Base-by-base conservation (phyloP, 2,329 filamentous ascomycete species). In the Emergomyces orientalis region DNA sequence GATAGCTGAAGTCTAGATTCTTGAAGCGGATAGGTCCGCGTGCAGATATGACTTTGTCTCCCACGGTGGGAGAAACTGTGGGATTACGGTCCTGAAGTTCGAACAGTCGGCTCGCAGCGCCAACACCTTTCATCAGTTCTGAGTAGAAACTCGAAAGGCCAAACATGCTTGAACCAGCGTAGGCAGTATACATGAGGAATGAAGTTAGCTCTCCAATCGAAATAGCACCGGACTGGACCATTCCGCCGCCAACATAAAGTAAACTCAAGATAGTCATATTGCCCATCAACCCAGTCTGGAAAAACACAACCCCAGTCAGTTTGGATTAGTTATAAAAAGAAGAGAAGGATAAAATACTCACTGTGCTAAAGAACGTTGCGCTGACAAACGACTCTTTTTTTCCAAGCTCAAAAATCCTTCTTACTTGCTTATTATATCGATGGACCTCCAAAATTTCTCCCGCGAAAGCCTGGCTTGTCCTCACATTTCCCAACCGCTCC, bases 161-260 rank as follows among this genome's bases (percentile, higher is more conserved):
- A 69, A 97, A 96, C 66, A 99, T 84, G 76, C 90, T 96, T 58
- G 90, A 94, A 22, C 86, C 86, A 61, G 86, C 86, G 69, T 88
- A 97, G 3, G 90, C 93, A 2, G 92, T 96, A 76, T 97, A 99
- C 93, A 99, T 97, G 79, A 99, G 84, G 77, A 99, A 99, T 0
- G 91, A 96, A 0, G 94, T 95, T 52, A 99, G 78, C 67, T 99
- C 93, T 69, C 94, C 94, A 57, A 97, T 87, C 8, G 86, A 90
- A 79, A 99, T 94, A 51, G 87, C 81, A 1, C 94, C 94, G 13
- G 84, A 86, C 69, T 91, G 88, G 39, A 99, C 94, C 78, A 97
- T 91, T 65, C 88, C 88, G 62, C 94, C 91, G 67, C 95, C 94
- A 39, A 93, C 89, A 70, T 96, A 90, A 0, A 99, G 83, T 71